phyloP scores from a whole-genome alignment of 192 early-diverging fungal species.

The Coemansia sp. region DNA sequence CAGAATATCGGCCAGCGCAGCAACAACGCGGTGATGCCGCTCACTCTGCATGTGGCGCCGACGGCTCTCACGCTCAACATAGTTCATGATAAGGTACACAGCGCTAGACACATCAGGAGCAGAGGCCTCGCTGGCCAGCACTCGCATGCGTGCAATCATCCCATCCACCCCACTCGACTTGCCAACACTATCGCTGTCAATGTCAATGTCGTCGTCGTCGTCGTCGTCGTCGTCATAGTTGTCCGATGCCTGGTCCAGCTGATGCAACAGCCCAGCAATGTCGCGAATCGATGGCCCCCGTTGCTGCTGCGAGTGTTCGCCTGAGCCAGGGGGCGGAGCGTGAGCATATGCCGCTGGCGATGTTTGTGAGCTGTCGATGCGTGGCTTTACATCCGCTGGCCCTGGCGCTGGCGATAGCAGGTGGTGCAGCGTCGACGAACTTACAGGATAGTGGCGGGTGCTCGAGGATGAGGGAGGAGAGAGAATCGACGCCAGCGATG shows the following conservation, averaged over 20 bases:
- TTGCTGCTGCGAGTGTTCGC: not conserved
- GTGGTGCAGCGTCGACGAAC: constrained; percentile 10
- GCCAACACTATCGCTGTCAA: not conserved
- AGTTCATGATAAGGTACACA: constrained; percentile 41
- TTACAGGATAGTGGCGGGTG: not conserved
- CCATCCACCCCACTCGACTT: not conserved
- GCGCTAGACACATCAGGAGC: constrained; percentile 24
- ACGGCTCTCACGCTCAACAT: constrained; percentile 46
- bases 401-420: constrained; percentile 11
- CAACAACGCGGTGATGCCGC: constrained; percentile 35
- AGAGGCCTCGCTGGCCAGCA: constrained; percentile 26
- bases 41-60: constrained; percentile 49
- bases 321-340: not conserved
- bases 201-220: not conserved
- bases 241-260: constrained; percentile 25
- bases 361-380: not conserved
- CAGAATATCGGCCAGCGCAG: constrained; percentile 44
- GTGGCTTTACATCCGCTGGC: not conserved
- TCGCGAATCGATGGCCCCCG: constrained; percentile 16
- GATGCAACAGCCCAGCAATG: constrained; percentile 32
- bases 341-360: not conserved
- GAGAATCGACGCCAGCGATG: constrained; percentile 23
- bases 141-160: constrained; percentile 37
- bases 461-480: not conserved
- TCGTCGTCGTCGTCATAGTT: constrained; percentile 8